These are phyloP conservation scores for Cryptosporidium tyzzeri DNA, from an alignment of 169 alveolate genomes.

Conservation along the genomic window DNA sequence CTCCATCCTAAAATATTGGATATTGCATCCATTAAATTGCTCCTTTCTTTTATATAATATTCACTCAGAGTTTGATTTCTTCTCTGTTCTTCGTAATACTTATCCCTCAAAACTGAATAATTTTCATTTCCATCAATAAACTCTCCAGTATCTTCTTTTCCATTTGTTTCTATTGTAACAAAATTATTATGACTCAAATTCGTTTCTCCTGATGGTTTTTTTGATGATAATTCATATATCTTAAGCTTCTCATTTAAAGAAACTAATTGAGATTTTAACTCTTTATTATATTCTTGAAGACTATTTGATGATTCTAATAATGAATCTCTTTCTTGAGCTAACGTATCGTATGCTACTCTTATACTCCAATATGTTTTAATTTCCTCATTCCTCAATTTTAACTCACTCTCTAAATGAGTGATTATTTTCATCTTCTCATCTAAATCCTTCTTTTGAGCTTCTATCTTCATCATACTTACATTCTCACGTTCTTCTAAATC, in stretches of 20 bases:
- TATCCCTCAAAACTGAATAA: slow-evolving; percentile 12
- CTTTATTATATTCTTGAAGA: slow-evolving; percentile 29
- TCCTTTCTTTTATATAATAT: slow-evolving; percentile 60
- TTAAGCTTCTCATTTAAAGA: slow-evolving; percentile 32
- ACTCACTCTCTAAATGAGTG: slow-evolving; percentile 62
- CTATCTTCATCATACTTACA: neutral
- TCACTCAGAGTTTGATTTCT: slow-evolving; percentile 49
- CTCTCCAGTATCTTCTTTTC: neutral
- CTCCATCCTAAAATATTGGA: slow-evolving; percentile 76
- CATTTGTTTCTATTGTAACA: neutral
- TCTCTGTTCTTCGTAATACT: slow-evolving; percentile 40
- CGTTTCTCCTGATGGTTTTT: neutral
- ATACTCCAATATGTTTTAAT: slow-evolving; percentile 72
- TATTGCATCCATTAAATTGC: slow-evolving; percentile 53
- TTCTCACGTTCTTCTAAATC: neutral
- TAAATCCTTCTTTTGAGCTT: slow-evolving; percentile 22
- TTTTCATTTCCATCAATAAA: neutral
- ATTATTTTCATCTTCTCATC: slow-evolving; percentile 67
- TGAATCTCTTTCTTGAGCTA: slow-evolving; percentile 73
- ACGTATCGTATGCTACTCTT: slow-evolving; percentile 72
- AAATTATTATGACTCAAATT: neutral
- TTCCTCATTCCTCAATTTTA: slow-evolving; percentile 62
- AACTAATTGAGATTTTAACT: slow-evolving; percentile 18
- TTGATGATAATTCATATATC: neutral
- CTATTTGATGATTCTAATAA: slow-evolving; percentile 34